phyloP scores from a whole-genome alignment of 2,329 filamentous ascomycete species.

The Trichoderma harzianum region DNA sequence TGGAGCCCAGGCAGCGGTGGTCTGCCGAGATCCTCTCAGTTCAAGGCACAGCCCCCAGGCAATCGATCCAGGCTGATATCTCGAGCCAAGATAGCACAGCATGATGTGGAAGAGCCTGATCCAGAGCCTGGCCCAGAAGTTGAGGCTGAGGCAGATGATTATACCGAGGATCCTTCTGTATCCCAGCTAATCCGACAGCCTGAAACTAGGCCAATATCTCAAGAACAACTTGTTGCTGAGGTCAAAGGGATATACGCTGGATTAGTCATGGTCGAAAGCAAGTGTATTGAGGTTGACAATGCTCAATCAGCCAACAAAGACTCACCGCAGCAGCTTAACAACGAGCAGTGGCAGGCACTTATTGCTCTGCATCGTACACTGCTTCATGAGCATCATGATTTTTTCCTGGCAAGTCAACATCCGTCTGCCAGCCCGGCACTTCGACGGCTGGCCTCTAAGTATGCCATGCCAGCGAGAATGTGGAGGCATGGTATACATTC shows the following conservation, averaged over 20 bases:
- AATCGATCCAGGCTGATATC: neutral
- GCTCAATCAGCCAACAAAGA: conserved; percentile 49
- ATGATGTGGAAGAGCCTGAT: neutral
- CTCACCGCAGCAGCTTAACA: conserved; percentile 44
- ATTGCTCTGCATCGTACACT: conserved; percentile 79
- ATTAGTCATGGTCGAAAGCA: conserved; percentile 79
- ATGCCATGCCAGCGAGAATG: conserved; percentile 89
- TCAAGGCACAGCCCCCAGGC: neutral
- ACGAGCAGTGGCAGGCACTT: conserved; percentile 79
- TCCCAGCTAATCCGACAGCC: conserved; percentile 40
- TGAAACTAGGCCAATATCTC: conserved; percentile 66
- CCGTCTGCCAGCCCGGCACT: conserved; percentile 70
- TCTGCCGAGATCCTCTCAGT: conserved; percentile 5
- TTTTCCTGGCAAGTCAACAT: conserved; percentile 84
- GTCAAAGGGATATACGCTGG: conserved; percentile 82
- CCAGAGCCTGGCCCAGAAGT: neutral
- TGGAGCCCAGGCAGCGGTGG: conserved; percentile 28
- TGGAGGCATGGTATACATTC: conserved; percentile 91
- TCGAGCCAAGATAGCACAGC: neutral
- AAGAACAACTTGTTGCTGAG: conserved; percentile 75
- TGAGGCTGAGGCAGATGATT: neutral
- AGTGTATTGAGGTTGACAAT: conserved; percentile 80
- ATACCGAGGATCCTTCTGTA: neutral
- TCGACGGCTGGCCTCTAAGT: conserved; percentile 68
- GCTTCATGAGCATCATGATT: conserved; percentile 79